Percentiles rank a stretch among this genome's conserved stretches.
Evolutionary conservation across 129 eudicot genomes (phyloP).

Genomic region (Tanacetum coccineum): DNA sequence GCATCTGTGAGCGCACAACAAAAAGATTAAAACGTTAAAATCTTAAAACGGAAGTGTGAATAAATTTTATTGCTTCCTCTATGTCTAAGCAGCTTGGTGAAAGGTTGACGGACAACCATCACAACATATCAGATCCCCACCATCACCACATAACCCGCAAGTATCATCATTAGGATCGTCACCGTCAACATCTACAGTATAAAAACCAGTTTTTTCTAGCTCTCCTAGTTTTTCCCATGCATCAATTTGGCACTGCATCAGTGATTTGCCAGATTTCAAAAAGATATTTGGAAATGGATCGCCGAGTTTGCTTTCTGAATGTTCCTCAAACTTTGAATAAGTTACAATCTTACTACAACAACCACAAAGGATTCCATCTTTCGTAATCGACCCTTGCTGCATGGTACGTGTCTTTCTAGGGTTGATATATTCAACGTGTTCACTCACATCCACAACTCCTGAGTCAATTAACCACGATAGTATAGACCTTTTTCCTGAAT

Average conservation of each 20-base stretch:
- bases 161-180: slow-evolving; percentile 94
- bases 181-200: slow-evolving; percentile 53
- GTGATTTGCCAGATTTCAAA: slow-evolving; percentile 64
- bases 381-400: slow-evolving; percentile 84
- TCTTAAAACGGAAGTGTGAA: neutral
- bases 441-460: slow-evolving; percentile 52
- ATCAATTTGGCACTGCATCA: slow-evolving; percentile 71
- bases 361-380: slow-evolving; percentile 84
- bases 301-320: slow-evolving; percentile 73
- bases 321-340: slow-evolving; percentile 65
- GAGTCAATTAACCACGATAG: slow-evolving; percentile 81
- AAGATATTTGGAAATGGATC: slow-evolving; percentile 59
- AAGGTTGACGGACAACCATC: slow-evolving; percentile 96
- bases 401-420: slow-evolving; percentile 50
- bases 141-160: slow-evolving; percentile 85
- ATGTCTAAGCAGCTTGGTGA: slow-evolving; percentile 82
- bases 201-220: slow-evolving; percentile 46
- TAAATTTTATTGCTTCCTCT: slow-evolving; percentile 45
- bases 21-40: neutral
- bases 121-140: slow-evolving; percentile 92
- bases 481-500: slow-evolving; percentile 70
- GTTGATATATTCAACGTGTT: slow-evolving; percentile 68
- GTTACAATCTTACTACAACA: slow-evolving; percentile 79
- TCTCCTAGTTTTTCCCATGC: slow-evolving; percentile 82
- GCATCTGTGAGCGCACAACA: slow-evolving; percentile 39